phyloP scores from a whole-genome alignment of 805 yeast genomes.

The Candida alai region DNA sequence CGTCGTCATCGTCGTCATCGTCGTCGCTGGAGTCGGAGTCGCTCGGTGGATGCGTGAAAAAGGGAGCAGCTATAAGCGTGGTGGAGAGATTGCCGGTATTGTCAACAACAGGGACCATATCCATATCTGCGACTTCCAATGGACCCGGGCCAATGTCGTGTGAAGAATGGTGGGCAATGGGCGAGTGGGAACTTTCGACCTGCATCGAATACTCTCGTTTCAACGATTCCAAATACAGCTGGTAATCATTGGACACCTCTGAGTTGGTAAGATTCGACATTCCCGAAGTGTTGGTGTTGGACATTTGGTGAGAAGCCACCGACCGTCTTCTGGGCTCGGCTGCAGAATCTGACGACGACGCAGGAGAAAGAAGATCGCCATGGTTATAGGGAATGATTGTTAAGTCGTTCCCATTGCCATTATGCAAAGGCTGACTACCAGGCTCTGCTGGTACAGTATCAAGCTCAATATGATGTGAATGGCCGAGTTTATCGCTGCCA shows the following conservation, averaged over 20 bases:
- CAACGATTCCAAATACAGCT: slow-evolving; percentile 8
- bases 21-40: slow-evolving; percentile 27
- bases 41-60: slow-evolving; percentile 34
- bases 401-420: slow-evolving; percentile 6
- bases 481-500: not conserved
- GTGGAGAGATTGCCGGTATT: slow-evolving; percentile 1
- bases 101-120: too few species aligned
- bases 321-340: slow-evolving; percentile 3
- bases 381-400: slow-evolving; percentile 16
- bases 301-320: slow-evolving; percentile 3
- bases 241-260: slow-evolving; percentile 8
- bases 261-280: slow-evolving; percentile 1
- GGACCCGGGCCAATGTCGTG: too few species aligned
- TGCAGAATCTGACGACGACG: slow-evolving; percentile 8
- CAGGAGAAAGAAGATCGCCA: slow-evolving; percentile 12
- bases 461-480: too few species aligned
- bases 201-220: slow-evolving; percentile 8
- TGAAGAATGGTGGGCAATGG: too few species aligned
- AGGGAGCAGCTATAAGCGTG: slow-evolving; percentile 35
- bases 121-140: too few species aligned
- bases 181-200: slow-evolving; percentile 2
- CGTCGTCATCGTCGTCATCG: slow-evolving; percentile 5
- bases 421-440: slow-evolving; percentile 1
- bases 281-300: slow-evolving; percentile 1
- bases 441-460: not conserved